These are phyloP conservation scores for Entomortierella chlamydospora DNA, from an alignment of 192 early-diverging fungal genomes.

Conservation along the genomic window DNA sequence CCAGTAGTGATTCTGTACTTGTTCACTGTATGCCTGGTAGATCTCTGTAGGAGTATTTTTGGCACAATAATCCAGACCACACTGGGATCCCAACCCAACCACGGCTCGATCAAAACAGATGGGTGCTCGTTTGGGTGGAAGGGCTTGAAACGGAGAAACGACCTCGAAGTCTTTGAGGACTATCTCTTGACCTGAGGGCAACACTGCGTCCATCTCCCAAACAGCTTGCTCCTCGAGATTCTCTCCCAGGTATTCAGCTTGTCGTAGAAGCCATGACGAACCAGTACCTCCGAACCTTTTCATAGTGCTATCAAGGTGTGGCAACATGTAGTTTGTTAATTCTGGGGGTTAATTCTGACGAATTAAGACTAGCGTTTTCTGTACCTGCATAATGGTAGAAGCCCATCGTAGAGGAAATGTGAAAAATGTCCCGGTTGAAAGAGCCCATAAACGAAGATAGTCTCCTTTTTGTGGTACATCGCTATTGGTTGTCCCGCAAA, in stretches of 20 bases:
- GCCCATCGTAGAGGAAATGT: conserved; percentile 53
- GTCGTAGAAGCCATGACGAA: conserved; percentile 40
- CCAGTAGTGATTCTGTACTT: conserved; percentile 23
- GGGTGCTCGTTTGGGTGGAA: conserved; percentile 26
- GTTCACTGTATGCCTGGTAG: conserved; percentile 8
- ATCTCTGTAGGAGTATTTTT: conserved; percentile 42
- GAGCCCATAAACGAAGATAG: conserved; percentile 51
- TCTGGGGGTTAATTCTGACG: too few relatives aligned
- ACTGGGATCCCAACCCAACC: conserved; percentile 42
- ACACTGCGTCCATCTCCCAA: conserved; percentile 23
- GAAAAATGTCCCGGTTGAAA: conserved; percentile 52
- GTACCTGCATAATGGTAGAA: conserved; percentile 49
- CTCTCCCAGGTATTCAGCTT: conserved; percentile 13
- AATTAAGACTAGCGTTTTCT: too few relatives aligned
- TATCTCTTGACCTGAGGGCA: conserved; percentile 15
- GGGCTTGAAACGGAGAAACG: conserved; percentile 1
- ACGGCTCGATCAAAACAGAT: conserved; percentile 44
- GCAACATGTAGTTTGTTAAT: not conserved
- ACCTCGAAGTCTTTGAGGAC: conserved; percentile 17
- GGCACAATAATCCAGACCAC: conserved; percentile 35
- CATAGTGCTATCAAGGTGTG: conserved; percentile 33
- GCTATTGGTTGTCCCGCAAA: not conserved
- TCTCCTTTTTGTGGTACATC: conserved; percentile 27
- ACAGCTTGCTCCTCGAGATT: conserved; percentile 4
- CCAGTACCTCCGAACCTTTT: not conserved